Base-by-base conservation (phyloP, 2,329 filamentous ascomycete genomes). In the Trichoderma gracile region DNA sequence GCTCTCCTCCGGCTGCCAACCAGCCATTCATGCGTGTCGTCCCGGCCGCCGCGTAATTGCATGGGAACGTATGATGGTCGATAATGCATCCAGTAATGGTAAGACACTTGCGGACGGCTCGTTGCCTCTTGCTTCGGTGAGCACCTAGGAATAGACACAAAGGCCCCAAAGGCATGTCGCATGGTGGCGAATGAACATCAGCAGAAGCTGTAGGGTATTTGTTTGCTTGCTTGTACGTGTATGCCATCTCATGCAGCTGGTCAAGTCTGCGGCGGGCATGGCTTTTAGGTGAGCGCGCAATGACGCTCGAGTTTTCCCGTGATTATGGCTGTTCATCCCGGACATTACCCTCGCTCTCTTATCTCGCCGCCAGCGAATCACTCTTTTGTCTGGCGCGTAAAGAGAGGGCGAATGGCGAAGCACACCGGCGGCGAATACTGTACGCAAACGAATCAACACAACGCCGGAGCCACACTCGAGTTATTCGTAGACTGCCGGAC, bases 191-290 rank as follows among this genome's bases (percentile, higher is more conserved):
- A 60, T 52, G 43, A 33, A n/a, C 46, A 60, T 30, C 23, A 47
- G 30, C 19, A 45, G 15, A 27, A 12, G 17, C 27, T 53, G 42
- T 43, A 61, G 47, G 38, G 46, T 45, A 53, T 53, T 53, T 19
- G 50, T 30, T 9, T 33, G 30, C 19, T 33, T 52, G 47, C 57
- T 38, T 42, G 38, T 30, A 30, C 5, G 25, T 45, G 25, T 45
- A 53, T 61, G 58, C 33, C 58, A 53, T 40, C n/a, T 47, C 47
- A 19, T 45, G 58, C 47, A 53, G 58, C 58, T 23, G 47, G 58
- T 61, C 58, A 53, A 46, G 12, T 19, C 23, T 23, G n/a, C 42
- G 46, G 38, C 38, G 17, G 46, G n/a, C n/a, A 33, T 43, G 47
- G n/a, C 23, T 45, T 60, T 50, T 27, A 30, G 43, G 38, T 58